Percentiles rank a stretch among this genome's conserved stretches.
Evolutionary conservation across 306 rosid genomes (phyloP).

Genomic region (Benincasa hispida): DNA sequence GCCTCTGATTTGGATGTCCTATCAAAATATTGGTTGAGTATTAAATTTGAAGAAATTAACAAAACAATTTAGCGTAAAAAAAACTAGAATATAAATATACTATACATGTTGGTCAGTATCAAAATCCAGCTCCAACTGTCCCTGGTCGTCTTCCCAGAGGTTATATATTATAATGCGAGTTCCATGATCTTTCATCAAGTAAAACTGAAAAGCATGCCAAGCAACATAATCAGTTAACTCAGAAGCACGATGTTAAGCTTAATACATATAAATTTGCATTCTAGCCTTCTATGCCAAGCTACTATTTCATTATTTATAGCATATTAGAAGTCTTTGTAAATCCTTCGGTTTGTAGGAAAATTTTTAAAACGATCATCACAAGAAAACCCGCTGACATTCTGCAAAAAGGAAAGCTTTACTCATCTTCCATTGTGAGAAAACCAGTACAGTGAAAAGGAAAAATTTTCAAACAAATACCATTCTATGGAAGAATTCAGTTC

Average conservation of each 20-base stretch:
- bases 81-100: background rate
- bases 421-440: background rate
- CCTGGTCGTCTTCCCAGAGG: conserved; percentile 98
- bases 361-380: background rate
- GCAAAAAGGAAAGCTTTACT: background rate
- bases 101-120: conserved; percentile 75
- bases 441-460: background rate
- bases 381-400: background rate
- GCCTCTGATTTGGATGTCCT: conserved; percentile 96
- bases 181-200: conserved; percentile 52
- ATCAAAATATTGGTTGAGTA: conserved; percentile 10
- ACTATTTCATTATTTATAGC: background rate
- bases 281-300: background rate
- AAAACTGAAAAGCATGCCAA: conserved; percentile 37
- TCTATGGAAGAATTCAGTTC: background rate
- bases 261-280: background rate
- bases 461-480: background rate
- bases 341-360: background rate
- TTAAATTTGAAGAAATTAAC: conserved; percentile 5
- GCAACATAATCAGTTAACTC: conserved; percentile 15
- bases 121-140: conserved; percentile 85
- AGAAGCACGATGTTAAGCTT: background rate
- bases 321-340: background rate
- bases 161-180: conserved; percentile 85
- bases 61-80: background rate